Evolutionary conservation across 306 rosid species (phyloP).

Genomic region (Herpetospermum pedunculosum): DNA sequence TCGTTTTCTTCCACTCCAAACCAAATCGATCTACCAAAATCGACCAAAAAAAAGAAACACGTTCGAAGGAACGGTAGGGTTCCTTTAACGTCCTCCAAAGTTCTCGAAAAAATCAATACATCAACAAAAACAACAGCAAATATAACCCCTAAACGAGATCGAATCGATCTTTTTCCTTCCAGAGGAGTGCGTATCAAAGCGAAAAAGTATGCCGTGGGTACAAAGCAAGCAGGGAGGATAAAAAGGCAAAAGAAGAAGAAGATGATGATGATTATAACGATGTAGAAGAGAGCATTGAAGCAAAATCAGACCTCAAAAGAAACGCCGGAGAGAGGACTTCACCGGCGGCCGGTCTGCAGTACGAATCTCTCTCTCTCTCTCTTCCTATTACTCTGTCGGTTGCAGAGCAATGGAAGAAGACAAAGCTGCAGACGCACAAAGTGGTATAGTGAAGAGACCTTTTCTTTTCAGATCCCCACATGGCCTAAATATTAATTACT

Average conservation of each 20-base stretch:
- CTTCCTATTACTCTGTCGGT: conserved; percentile 6
- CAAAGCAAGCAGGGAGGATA: conserved; percentile 22
- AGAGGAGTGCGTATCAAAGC: conserved; percentile 14
- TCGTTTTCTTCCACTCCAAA: conserved; percentile 18
- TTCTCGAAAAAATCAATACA: neutral
- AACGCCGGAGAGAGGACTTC: neutral
- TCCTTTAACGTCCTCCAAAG: conserved; percentile 22
- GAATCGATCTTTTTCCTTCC: conserved; percentile 10
- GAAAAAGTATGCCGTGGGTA: conserved; percentile 27
- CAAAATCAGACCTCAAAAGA: neutral
- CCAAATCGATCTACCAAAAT: conserved; percentile 13
- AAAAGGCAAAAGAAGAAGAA: conserved; percentile 14
- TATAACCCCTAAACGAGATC: neutral
- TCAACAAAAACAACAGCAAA: neutral
- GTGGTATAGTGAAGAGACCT: neutral
- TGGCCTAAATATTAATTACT: conserved; percentile 11
- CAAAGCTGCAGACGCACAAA: conserved; percentile 11
- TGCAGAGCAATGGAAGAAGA: conserved; percentile 13
- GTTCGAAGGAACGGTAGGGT: conserved; percentile 18
- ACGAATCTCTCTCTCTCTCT: neutral
- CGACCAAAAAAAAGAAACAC: neutral
- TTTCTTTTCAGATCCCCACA: conserved; percentile 22
- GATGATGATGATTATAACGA: neutral
- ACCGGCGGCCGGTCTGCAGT: conserved; percentile 4
- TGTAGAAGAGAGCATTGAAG: conserved; percentile 11